Base-by-base conservation (phyloP, 2,329 filamentous ascomycete species). In the Lecanosticta acicola region DNA sequence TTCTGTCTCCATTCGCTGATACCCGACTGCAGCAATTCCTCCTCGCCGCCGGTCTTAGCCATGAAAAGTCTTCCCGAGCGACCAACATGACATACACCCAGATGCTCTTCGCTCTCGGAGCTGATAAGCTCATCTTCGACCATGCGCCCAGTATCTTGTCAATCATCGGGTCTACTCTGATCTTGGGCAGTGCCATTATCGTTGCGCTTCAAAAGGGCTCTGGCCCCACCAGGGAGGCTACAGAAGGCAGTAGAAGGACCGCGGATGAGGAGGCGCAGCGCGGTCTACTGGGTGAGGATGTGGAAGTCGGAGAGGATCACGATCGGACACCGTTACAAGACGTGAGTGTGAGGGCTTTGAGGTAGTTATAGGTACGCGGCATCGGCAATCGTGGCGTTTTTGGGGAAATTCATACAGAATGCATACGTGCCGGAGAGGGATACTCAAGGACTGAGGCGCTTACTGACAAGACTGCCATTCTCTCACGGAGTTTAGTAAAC, bases 31-130 rank as follows among this genome's bases (percentile, higher is more conserved):
- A 73, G 71, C 90, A 95, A 75, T 88, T 88, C 55, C 73, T 94
- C n/a, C 71, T 94, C 14, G 93, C 89, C 1, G 77, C 80, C 0
- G 88, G 87, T 0, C 68, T 96, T 39, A 74, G 84, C 18, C 80
- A 83, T 50, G 85, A 90, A 59, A 84, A 83, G 51, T 76, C 75
- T 1, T 69, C 70, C 2, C 71, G 78, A 16, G 80, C 79, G 2
- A 83, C 79, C 0, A 80, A 79, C 44, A 83, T 85, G 79, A 70
- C 82, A 0, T 86, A 85, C 59, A 80, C 76, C 37, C 80, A 84
- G 61, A 84, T 85, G 80, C 66, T 85, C 3, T 85, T 84, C 62
- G 82, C 83, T 2, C 64, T 85, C 9, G 69, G 72, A 3, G 80
- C 81, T 11, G 83, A 86, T 61, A 78, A 79, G 55, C 52, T 82